Conservation (phyloP, 352 stramenopile genomes). For the Phytophthora sansomeana region DNA sequence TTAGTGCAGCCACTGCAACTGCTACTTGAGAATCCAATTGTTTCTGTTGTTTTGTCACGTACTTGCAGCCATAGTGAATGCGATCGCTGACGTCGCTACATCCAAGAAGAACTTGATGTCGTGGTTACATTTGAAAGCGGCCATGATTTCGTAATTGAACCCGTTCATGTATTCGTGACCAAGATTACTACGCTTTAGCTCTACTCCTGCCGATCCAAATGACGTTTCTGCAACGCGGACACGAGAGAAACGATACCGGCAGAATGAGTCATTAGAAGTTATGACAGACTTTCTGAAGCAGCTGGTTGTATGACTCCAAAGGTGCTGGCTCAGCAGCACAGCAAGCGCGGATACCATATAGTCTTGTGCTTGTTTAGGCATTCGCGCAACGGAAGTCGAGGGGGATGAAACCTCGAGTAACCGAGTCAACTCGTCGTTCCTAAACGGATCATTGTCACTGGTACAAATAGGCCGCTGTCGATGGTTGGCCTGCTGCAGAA, state of each 20-base stretch:
- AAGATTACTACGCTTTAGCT: constrained; percentile 2
- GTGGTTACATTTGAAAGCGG: not conserved
- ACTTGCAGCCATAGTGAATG: no score
- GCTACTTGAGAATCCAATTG: no score
- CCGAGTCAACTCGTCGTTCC: constrained; percentile 3
- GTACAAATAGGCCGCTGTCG: not conserved
- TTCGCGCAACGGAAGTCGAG: not conserved
- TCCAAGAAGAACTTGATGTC: constrained; percentile 1
- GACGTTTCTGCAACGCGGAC: no score
- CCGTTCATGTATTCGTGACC: constrained; percentile 6
- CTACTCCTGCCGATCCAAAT: no score
- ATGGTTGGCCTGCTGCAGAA: not conserved
- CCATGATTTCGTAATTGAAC: constrained; percentile 11
- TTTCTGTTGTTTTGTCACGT: no score
- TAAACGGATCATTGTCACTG: constrained; percentile 4
- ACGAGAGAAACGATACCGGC: no score
- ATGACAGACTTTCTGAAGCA: no score
- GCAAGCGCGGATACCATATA: no score
- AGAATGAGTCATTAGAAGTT: no score
- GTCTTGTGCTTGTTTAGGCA: not conserved
- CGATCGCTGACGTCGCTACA: not conserved
- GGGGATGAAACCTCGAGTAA: constrained; percentile 2
- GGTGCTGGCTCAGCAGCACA: no score
- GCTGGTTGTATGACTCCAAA: no score
- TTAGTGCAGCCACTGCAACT: no score